Base-by-base conservation (phyloP, 257 asterid genomes). In the Solanum arcanum region DNA sequence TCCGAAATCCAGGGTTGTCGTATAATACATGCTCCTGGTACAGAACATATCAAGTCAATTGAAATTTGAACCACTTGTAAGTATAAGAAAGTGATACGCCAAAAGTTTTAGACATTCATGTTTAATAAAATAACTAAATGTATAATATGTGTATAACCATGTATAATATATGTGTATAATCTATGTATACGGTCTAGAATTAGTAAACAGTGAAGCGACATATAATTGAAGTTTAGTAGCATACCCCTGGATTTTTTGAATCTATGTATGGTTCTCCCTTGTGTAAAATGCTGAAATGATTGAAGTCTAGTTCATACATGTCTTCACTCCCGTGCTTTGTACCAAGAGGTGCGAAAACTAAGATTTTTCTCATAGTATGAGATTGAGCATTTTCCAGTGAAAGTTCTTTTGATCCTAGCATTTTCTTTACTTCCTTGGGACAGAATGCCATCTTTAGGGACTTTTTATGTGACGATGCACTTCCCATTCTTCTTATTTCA, bases 321-420 rank as follows among this genome's bases (percentile, higher is more conserved):
- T 89, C 91, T n/a, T 89, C 91, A 85, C 88, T 80, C 8, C 91
- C 90, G 49, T 89, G 90, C 83, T 87, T 89, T 29, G 72, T 85
- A 18, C 91, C 90, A 80, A 87, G 90, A 85, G 90, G 86, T 20
- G 90, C 60, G 49, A 89, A 89, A 46, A 87, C 91, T 78, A 89
- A 76, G 44, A 89, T 89, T 44, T 89, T 89, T 77, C 91, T 85
- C 3, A 89, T 87, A 69, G 90, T 85, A 73, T 89, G 91, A 25
- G 89, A 87, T 27, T 89, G 91, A 84, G 88, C 91, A 72, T 89
- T 89, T 80, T 80, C 83, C 60, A 49, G 4, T 5, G 41, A 85
- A 69, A 89, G 87, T 66, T 85, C 88, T 66, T 72, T 41, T 15
- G 88, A 84, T 12, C 68, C 83, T 18, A 89, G 47, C 7, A 89